Percentiles rank a stretch among this genome's conserved stretches.
These are phyloP conservation scores for Venturia nashicola DNA, from an alignment of 2,329 filamentous ascomycete genomes.

Conservation along the genomic window DNA sequence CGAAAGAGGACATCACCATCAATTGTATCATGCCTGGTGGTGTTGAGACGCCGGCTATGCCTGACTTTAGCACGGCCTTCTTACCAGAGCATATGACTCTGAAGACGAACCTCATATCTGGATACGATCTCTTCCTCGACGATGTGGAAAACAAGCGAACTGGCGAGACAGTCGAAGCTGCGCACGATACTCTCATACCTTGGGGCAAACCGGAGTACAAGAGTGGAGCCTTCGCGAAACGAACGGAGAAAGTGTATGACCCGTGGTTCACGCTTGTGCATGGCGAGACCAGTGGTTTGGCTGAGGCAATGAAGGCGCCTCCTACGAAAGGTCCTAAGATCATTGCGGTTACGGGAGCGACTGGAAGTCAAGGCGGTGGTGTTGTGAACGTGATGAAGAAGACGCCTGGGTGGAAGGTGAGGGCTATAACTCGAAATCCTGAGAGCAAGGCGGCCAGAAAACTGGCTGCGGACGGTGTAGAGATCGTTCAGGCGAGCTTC, in stretches of 20 bases:
- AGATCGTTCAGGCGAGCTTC: neutral
- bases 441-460: slow-evolving; percentile 16
- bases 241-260: slow-evolving; percentile 37
- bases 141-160: slow-evolving; percentile 29
- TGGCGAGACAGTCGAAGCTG: slow-evolving; percentile 35
- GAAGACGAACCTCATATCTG: slow-evolving; percentile 31
- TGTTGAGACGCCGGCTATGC: slow-evolving; percentile 33
- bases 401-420: slow-evolving; percentile 16
- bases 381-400: slow-evolving; percentile 18
- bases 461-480: slow-evolving; percentile 10
- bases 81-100: slow-evolving; percentile 26
- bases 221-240: slow-evolving; percentile 30
- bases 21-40: slow-evolving; percentile 38
- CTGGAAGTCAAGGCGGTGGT: slow-evolving; percentile 18
- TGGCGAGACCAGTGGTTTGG: neutral
- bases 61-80: slow-evolving; percentile 32
- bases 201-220: slow-evolving; percentile 24
- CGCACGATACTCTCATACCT: slow-evolving; percentile 28
- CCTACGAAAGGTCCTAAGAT: neutral
- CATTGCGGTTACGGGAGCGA: slow-evolving; percentile 12
- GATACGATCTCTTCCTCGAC: slow-evolving; percentile 34
- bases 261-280: slow-evolving; percentile 3
- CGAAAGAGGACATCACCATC: slow-evolving; percentile 37
- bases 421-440: slow-evolving; percentile 16
- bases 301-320: slow-evolving; percentile 2